Evolutionary conservation across 129 eudicot species (phyloP).

Genomic region (Helianthus tuberosus): DNA sequence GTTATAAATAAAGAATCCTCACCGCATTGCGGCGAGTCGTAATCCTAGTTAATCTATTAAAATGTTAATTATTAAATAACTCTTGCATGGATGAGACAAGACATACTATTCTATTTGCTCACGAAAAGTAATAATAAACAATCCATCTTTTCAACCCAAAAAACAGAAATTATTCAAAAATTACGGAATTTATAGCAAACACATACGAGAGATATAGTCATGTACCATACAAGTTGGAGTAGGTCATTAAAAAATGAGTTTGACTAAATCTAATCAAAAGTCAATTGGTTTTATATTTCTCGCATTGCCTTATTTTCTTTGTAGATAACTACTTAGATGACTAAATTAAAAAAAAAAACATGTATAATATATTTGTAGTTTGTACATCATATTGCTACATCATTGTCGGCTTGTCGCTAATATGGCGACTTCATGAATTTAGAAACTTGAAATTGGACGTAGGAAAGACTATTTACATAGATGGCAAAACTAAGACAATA

Average conservation of each 20-base stretch:
- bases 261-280: background rate
- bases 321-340: no score
- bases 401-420: no score
- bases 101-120: background rate
- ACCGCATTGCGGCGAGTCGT: no score
- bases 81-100: background rate
- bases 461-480: no score
- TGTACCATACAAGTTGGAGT: constrained; percentile 10
- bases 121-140: background rate
- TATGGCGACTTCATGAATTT: no score
- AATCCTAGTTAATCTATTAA: background rate
- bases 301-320: background rate
- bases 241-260: background rate
- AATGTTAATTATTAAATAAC: background rate
- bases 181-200: background rate
- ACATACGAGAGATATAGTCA: background rate
- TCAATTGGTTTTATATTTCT: background rate
- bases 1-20: no score
- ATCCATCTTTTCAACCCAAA: background rate
- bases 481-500: no score
- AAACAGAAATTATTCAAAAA: background rate
- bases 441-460: no score
- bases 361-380: no score
- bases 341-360: no score
- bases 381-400: no score